Base-by-base conservation (phyloP, 108 stramenopile genomes). In the Seminavis robusta region DNA sequence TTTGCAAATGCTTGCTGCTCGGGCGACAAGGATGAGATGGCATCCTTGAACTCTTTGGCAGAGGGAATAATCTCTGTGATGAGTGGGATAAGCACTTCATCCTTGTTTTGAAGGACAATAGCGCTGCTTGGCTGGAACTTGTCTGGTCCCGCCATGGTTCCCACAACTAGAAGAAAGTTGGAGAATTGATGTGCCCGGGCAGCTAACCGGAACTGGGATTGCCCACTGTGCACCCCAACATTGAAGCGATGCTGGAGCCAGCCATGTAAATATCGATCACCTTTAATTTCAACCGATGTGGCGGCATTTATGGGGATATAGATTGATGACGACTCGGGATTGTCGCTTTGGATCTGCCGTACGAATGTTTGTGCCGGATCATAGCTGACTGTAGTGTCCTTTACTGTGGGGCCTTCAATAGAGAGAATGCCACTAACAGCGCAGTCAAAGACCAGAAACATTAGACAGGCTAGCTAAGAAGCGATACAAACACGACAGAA, bases 1-100 rank as follows among this genome's bases (percentile, higher is more conserved):
- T 57, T 33, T 20, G 81, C 83, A 61, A 89, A 89, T 13, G 37
- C 51, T 47, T 81, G 81, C 48, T 89, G 87, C 41, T 89, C 83
- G n/a, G 81, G 81, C 34, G 81, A 83, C 3, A 89, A 60, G 5
- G 71, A 74, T 63, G 50, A 52, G 16, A 89, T 77, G 30, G 83
- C 81, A 56, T 89, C 87, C 28, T 77, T 73, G 68, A 90, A 90
- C 32, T 76, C 80, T 65, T 83, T 79, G 4, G 89, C 80, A 1
- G 76, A 76, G n/a, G 89, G 89, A 36, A 90, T 45, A 24, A 67
- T 61, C n/a, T 77, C 72, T 9, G 84, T 26, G 0, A 82, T 40
- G 27, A 90, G 36, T 8, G 89, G 83, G 25, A 90, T 66, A 9
- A 80, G 30, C 3, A 81, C 61, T 29, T 86, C 83, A 47, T 90